Conservation (phyloP, 2,329 filamentous ascomycete genomes). For the Ophiostoma sp. region DNA sequence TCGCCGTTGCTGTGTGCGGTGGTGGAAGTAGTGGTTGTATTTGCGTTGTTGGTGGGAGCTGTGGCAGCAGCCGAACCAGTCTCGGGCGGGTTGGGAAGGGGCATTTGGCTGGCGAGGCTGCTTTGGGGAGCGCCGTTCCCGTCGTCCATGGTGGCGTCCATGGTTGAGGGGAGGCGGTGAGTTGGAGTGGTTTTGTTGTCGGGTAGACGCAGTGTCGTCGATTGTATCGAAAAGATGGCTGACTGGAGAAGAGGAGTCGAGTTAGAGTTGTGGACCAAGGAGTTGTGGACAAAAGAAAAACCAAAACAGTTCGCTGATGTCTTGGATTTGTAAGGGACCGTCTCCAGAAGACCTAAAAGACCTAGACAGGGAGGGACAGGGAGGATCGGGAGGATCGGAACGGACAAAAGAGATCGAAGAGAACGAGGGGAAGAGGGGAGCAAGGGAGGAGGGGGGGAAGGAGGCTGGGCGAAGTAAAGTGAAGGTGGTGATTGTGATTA, state of each 20-base stretch:
- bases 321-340: background rate
- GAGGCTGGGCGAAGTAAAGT: background rate
- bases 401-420: background rate
- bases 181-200: background rate
- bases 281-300: background rate
- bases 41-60: background rate
- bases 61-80: background rate
- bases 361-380: background rate
- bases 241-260: background rate
- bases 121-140: conserved; percentile 37
- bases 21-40: conserved; percentile 26
- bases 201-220: background rate
- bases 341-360: background rate
- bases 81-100: conserved; percentile 51
- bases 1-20: conserved; percentile 44
- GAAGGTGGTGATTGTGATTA: background rate
- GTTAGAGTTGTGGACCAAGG: background rate
- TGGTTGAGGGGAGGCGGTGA: background rate
- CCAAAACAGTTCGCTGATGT: background rate
- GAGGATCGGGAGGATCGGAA: background rate
- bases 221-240: background rate
- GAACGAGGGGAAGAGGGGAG: background rate
- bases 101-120: conserved; percentile 53
- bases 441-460: background rate
- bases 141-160: conserved; percentile 43